Evolutionary conservation across 129 eudicot species (phyloP).

Genomic region (Centrapalus pauciflorus): DNA sequence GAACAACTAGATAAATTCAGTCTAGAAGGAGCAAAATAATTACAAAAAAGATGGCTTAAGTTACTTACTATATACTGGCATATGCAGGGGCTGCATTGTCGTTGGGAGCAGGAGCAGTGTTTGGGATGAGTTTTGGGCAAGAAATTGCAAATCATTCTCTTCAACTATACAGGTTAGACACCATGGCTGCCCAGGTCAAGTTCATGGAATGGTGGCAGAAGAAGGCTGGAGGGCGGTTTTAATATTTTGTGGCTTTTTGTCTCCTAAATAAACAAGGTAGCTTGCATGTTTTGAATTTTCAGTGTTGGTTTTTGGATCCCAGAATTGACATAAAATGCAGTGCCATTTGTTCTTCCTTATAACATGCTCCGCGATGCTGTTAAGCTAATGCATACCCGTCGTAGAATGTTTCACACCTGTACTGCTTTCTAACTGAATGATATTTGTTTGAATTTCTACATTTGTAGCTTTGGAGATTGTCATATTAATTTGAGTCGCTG

Average conservation of each 20-base stretch:
- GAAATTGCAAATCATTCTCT: constrained; percentile 72
- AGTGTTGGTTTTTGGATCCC: neutral
- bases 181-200: constrained; percentile 69
- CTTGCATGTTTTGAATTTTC: constrained; percentile 17
- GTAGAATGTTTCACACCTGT: too few relatives aligned
- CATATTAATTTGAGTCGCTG: too few relatives aligned
- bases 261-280: constrained; percentile 15
- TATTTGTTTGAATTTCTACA: too few relatives aligned
- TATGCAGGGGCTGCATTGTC: constrained; percentile 63
- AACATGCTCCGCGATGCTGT: too few relatives aligned
- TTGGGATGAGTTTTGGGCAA: constrained; percentile 71
- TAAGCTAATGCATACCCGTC: too few relatives aligned
- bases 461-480: too few relatives aligned
- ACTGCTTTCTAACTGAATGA: too few relatives aligned
- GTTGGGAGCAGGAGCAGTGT: constrained; percentile 70
- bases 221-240: constrained; percentile 33
- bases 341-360: neutral
- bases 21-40: neutral
- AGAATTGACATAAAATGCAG: neutral
- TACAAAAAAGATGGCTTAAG: neutral
- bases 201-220: constrained; percentile 86
- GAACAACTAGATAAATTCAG: neutral
- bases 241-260: neutral
- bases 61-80: neutral
- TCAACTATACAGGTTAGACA: constrained; percentile 66